These are phyloP conservation scores for Xylaria cubensis DNA, from an alignment of 495 filamentous ascomycete species.

Conservation along the genomic window DNA sequence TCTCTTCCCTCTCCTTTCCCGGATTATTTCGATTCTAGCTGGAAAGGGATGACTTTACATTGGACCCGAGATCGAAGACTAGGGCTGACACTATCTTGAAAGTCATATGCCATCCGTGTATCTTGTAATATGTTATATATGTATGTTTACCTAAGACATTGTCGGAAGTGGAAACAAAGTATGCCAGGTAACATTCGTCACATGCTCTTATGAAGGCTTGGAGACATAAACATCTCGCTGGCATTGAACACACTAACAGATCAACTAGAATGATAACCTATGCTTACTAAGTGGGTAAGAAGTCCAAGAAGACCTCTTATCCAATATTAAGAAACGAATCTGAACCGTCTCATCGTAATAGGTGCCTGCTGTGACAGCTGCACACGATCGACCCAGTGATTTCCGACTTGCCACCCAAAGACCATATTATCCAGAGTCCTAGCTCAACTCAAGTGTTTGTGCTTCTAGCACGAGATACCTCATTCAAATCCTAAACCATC, in stretches of 20 bases:
- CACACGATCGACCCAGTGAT: background rate
- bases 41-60: background rate
- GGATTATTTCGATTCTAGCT: background rate
- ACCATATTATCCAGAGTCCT: background rate
- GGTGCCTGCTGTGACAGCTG: background rate
- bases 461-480: no score
- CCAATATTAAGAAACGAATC: background rate
- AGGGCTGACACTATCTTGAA: background rate
- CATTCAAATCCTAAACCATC: background rate
- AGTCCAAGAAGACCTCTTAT: background rate
- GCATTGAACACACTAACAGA: background rate
- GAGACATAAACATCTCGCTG: background rate
- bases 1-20: background rate
- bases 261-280: background rate
- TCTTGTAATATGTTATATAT: no score
- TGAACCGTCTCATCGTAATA: background rate
- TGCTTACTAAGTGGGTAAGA: background rate
- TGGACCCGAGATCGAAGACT: background rate
- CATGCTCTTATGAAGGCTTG: background rate
- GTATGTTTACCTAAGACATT: background rate
- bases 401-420: background rate
- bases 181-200: background rate
- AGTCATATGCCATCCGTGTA: background rate
- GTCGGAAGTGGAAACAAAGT: background rate
- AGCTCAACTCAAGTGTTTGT: background rate